Evolutionary conservation across 768 basidiomycete species (phyloP).

Genomic region (Neoboletus subvelutipes): DNA sequence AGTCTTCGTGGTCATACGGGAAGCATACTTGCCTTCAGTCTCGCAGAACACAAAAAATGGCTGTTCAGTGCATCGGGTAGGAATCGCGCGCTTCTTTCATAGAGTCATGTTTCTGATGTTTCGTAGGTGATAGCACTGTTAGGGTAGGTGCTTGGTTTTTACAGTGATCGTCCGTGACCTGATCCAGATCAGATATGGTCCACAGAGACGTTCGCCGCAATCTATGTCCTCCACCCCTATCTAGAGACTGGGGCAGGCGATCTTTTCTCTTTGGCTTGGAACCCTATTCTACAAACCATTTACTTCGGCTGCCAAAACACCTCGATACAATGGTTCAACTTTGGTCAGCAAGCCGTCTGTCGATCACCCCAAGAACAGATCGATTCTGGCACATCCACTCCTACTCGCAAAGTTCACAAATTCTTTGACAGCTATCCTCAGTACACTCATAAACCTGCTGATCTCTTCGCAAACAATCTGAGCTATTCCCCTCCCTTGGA

Average conservation of each 20-base stretch:
- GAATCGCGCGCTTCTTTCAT: conserved; percentile 14
- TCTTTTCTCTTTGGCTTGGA: conserved; percentile 84
- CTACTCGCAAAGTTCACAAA: conserved; percentile 64
- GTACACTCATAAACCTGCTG: conserved; percentile 64
- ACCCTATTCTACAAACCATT: conserved; percentile 60
- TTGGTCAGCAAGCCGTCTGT: conserved; percentile 31
- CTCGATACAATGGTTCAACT: conserved; percentile 86
- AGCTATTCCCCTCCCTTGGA: conserved; percentile 34
- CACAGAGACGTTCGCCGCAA: conserved; percentile 57
- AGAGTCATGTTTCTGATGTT: conserved; percentile 2
- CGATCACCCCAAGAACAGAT: conserved; percentile 7
- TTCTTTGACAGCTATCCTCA: conserved; percentile 92
- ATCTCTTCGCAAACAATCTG: conserved; percentile 63
- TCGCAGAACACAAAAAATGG: conserved; percentile 76
- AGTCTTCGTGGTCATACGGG: conserved; percentile 80
- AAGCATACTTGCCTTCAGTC: conserved; percentile 77
- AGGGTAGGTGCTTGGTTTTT: conserved; percentile 47
- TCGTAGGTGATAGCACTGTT: conserved; percentile 81
- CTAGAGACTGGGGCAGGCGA: conserved; percentile 82
- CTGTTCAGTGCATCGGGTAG: conserved; percentile 87
- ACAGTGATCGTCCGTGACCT: conserved; percentile 3
- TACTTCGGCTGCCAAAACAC: conserved; percentile 93
- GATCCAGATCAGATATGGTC: conserved; percentile 68
- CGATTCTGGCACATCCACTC: conserved; percentile 36
- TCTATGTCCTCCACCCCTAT: conserved; percentile 78